Evolutionary conservation across 345 rosid genomes (phyloP), one percentile per base, ranked within the genome.

Genomic region (Murraya koenigii): DNA sequence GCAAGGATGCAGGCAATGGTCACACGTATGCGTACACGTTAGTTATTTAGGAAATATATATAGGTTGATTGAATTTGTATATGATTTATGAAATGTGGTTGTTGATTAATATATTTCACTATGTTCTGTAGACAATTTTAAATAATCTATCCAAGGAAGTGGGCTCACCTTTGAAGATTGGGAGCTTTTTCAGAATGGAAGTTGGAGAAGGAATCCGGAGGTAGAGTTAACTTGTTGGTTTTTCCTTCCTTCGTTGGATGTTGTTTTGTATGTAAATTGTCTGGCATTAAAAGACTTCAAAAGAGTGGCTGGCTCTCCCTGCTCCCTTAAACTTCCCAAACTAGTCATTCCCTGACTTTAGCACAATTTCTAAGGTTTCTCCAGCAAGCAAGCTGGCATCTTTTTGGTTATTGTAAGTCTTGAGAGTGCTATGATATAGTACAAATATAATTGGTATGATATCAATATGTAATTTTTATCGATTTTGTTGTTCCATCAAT

Each of bases 191-290:
- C 75, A 89, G 99, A 88, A 91, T 96, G 82, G 97, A 96, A 83
- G 97, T 94, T 76, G 99, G 99, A 72, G 99, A 96, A 88, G 98
- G 98, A 88, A 85, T 92, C 81, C 86, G 89, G 82, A 92, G 97
- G 99, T 96, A 87, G 67, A 54, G 75, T 54, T 23, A 72, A 62
- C 56, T 13, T 35, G 69, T 59, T 8, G 22, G 15, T 20, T 20
- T 78, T 49, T 9, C 66, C 72, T 52, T 78, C 38, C 55, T 41
- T 64, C 78, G 38, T 58, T 20, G 19, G 25, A 64, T 8, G 52
- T 23, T 73, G 1, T 44, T 44, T 36, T 30, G 13, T 36, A 30
- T 25, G 33, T 65, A 67, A 78, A 77, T 36, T 28, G 4, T n/a
- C 20, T 5, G 15, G 41, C 28, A 15, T 44, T 69, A 0, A 41